A percentile compares a stretch with the other conserved stretches of the same genome.
Evolutionary conservation across 768 basidiomycete genomes (phyloP).

Genomic region (Mycena maculata): DNA sequence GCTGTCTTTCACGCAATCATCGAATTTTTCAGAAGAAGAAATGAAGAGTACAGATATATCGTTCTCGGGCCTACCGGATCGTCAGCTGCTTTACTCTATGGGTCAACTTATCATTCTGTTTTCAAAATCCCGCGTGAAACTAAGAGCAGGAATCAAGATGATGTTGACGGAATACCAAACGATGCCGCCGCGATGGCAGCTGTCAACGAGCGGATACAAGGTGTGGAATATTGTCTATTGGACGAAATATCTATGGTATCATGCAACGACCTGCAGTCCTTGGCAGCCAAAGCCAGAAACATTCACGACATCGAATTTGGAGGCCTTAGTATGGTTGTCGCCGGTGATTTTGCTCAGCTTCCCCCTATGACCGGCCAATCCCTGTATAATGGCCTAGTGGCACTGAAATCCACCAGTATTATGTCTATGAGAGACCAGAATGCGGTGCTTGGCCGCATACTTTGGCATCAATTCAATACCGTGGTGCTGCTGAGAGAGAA

Average conservation of each 20-base stretch:
- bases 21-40: constrained; percentile 33
- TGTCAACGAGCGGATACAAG: constrained; percentile 24
- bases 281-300: constrained; percentile 29
- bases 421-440: constrained; percentile 36
- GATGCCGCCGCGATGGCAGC: constrained; percentile 13
- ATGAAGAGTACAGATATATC: background rate
- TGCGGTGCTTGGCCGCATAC: constrained; percentile 40
- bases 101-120: constrained; percentile 42
- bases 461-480: constrained; percentile 48
- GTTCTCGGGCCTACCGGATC: constrained; percentile 35
- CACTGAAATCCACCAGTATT: background rate
- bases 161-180: background rate
- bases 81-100: constrained; percentile 37
- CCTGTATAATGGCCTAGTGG: constrained; percentile 14
- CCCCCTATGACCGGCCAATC: constrained; percentile 36
- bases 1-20: constrained; percentile 45
- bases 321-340: constrained; percentile 45
- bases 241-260: constrained; percentile 50
- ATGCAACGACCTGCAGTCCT: constrained; percentile 41
- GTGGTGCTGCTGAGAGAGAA: constrained; percentile 49
- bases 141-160: constrained; percentile 2
- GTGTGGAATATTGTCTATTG: constrained; percentile 44
- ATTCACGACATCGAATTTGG: constrained; percentile 36
- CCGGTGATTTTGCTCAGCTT: constrained; percentile 51
- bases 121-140: constrained; percentile 29